Evolutionary conservation across 768 basidiomycete genomes (phyloP).

Genomic region (Xerocomellus amylosporus): DNA sequence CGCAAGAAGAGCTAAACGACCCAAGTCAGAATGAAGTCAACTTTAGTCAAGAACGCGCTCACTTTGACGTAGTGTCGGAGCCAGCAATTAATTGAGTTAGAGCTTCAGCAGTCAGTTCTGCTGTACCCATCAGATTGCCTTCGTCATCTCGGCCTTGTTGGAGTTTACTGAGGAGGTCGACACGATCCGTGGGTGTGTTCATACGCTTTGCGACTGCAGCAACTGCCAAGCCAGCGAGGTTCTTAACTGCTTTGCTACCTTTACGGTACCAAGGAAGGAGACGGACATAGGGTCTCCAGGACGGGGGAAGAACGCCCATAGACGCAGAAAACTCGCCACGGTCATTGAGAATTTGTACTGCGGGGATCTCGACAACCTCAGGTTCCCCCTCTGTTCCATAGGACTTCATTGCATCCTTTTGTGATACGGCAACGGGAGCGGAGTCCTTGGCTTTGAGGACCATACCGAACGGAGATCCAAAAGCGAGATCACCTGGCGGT

Average conservation of each 20-base stretch:
- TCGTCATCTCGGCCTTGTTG: slow-evolving; percentile 72
- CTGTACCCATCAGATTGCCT: slow-evolving; percentile 75
- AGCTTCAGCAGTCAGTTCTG: slow-evolving; percentile 87
- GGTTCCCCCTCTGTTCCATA: slow-evolving; percentile 46
- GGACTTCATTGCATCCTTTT: slow-evolving; percentile 51
- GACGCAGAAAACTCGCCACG: slow-evolving; percentile 86
- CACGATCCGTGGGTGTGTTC: slow-evolving; percentile 63
- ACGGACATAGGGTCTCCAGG: slow-evolving; percentile 63
- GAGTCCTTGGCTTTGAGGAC: slow-evolving; percentile 68
- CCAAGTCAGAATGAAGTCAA: neutral
- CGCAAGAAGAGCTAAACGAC: slow-evolving; percentile 72
- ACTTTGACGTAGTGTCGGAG: slow-evolving; percentile 94
- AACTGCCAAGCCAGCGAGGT: slow-evolving; percentile 75
- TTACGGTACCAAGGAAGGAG: slow-evolving; percentile 74
- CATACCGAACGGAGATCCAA: slow-evolving; percentile 90
- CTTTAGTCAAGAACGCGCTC: slow-evolving; percentile 19
- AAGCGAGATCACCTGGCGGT: slow-evolving; percentile 61
- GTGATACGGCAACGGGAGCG: slow-evolving; percentile 62
- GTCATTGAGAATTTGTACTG: slow-evolving; percentile 81
- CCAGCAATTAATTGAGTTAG: slow-evolving; percentile 85
- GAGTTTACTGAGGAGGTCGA: slow-evolving; percentile 79
- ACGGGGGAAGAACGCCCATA: slow-evolving; percentile 73
- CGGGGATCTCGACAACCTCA: slow-evolving; percentile 65
- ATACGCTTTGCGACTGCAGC: slow-evolving; percentile 79
- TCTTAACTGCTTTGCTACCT: slow-evolving; percentile 63